Percentiles rank a stretch among this genome's conserved stretches.
Evolutionary conservation across 2,329 filamentous ascomycete species (phyloP).

Genomic region (Pseudodiploospora longispora): DNA sequence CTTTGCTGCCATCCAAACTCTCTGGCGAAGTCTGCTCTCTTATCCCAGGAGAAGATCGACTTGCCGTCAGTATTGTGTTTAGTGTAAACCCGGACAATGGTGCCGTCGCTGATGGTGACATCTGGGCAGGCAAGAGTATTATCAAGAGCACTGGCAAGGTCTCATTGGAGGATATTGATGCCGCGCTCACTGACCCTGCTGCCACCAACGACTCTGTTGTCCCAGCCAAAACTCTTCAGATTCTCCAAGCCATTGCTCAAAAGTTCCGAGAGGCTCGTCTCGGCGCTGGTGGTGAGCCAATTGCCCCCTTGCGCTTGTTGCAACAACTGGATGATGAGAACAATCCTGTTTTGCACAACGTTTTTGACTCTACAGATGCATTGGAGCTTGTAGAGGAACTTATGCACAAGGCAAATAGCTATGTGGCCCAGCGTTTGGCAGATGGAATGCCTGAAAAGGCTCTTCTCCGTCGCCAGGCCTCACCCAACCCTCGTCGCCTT

Average conservation of each 20-base stretch:
- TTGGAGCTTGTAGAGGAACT: slow-evolving; percentile 94
- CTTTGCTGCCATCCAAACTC: slow-evolving; percentile 82
- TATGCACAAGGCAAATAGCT: slow-evolving; percentile 83
- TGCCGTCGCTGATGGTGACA: slow-evolving; percentile 71
- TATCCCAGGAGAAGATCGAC: slow-evolving; percentile 75
- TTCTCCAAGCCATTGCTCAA: slow-evolving; percentile 72
- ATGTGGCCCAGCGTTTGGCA: slow-evolving; percentile 77
- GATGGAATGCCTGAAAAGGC: slow-evolving; percentile 83
- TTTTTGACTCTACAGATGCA: slow-evolving; percentile 83
- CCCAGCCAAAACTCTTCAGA: slow-evolving; percentile 68
- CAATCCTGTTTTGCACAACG: slow-evolving; percentile 90
- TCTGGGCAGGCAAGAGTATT: slow-evolving; percentile 89
- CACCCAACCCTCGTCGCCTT: slow-evolving; percentile 81
- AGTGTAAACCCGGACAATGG: slow-evolving; percentile 77
- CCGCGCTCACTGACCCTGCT: slow-evolving; percentile 58
- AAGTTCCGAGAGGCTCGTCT: slow-evolving; percentile 88
- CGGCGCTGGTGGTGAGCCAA: slow-evolving; percentile 67
- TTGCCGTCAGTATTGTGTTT: slow-evolving; percentile 90
- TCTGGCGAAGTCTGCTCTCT: slow-evolving; percentile 84
- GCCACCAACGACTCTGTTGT: slow-evolving; percentile 57
- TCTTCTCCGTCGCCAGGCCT: slow-evolving; percentile 74
- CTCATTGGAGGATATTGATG: slow-evolving; percentile 77
- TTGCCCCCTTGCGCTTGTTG: slow-evolving; percentile 78
- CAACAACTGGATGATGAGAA: slow-evolving; percentile 98
- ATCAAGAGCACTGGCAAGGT: slow-evolving; percentile 87